Evolutionary conservation across 208 protist genomes (phyloP), one percentile per base, ranked within the genome.

Genomic region (Trypanosoma mega): DNA sequence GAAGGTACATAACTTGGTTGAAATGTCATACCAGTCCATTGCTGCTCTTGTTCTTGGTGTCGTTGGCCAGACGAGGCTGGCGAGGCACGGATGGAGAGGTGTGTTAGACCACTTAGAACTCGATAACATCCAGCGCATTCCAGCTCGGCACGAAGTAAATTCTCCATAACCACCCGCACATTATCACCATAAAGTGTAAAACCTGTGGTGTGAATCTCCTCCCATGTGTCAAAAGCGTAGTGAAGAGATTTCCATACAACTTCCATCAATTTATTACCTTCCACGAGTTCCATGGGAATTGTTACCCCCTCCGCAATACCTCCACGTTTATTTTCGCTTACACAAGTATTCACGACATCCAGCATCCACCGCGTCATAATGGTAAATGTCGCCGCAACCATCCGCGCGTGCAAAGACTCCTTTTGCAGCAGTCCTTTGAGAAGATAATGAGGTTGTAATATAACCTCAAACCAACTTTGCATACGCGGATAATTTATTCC

Each of bases 291-390:
- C 8, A 80, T 76, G 29, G 80, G 52, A 6, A 39, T 39, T 39
- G 34, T 39, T 12, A 46, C 48, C 14, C 47, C 56, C 51, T 59
- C 51, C 4, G 30, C 21, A 24, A 66, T 45, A 29, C 61, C 62
- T 47, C 49, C 48, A 21, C 72, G 39, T 43, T 50, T 57, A 44
- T 47, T 59, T 52, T 46, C 54, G 3, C 14, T 6, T 18, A 12
- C 21, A 45, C 18, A 9, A 21, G 18, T 56, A 39, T 30, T 68
- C 9, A 74, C 76, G 60, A 79, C 68, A 44, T 90, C 76, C 34
- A 90, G 82, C 44, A 90, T 82, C 75, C 90, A 81, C 26, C 81
- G 78, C 46, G 84, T 78, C 33, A 94, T 64, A 46, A 94, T 60
- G 18, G 73, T 80, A 49, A 94, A 60, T 21, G 80, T 84, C 8